Base-by-base conservation (phyloP, 306 rosid species). In the Dicorynia guianensis region DNA sequence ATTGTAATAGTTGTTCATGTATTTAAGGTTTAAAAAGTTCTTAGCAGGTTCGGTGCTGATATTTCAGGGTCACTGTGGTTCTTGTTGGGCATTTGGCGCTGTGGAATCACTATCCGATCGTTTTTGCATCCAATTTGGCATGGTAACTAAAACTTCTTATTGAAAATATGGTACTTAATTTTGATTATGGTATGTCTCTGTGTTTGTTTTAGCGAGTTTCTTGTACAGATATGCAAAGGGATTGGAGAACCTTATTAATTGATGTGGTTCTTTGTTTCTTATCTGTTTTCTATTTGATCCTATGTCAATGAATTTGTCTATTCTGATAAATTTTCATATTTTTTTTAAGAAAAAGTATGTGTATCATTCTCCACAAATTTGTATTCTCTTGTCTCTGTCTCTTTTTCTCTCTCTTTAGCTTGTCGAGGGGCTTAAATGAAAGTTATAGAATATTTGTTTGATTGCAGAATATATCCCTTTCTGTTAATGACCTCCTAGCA, bases 61-160 rank as follows among this genome's bases (percentile, higher is more conserved):
- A 71, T 53, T 82, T 59, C 76, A 95, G 98, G 98, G 98, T 65
- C 98, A 95, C 82, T 95, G 98, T 85, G 98, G 98, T 80, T 92
- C 98, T 75, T 95, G 98, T 79, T 95, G 98, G 98, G 98, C 98
- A 56, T 95, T 92, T 85, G 97, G 90, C 61, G 98, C 98, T 33
- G 98, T 92, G 56, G 98, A 95, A 81, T 80, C 98, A 56, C 76
- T 95, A 33, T 85, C 92, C 50, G 97, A 95, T 81, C 98, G 98
- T 8, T 95, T 95, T 80, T 95, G 98, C 85, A 80, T 92, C 80
- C 90, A 89, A 65, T 90, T 74, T 71, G 81, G 73, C 48, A 52
- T 74, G 93, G 98, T 95, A 76, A 72, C 67, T 63, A 14, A 46
- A 58, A 56, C 36, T 69, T 73, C 60, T 68, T 15, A 60, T 35